These are phyloP conservation scores for Auricularia cornea DNA, from an alignment of 768 basidiomycete genomes.

Conservation along the genomic window DNA sequence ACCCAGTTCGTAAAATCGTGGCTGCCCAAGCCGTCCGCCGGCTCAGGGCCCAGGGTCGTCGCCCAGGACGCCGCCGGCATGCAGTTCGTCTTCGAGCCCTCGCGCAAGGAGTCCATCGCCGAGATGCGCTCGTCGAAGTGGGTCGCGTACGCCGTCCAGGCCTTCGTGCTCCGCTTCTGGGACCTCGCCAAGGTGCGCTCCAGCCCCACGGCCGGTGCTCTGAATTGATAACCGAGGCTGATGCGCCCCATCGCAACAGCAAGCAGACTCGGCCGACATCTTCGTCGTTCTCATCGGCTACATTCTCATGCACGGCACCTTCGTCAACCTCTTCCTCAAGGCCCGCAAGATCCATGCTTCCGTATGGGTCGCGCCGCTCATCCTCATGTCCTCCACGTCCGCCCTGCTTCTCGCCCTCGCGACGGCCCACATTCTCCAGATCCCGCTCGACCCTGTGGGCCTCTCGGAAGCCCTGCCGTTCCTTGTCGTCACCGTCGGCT, in stretches of 20 bases:
- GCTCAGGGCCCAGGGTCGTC: neutral
- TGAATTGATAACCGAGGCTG: neutral
- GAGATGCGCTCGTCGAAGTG: slow-evolving; percentile 78
- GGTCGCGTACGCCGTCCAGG: slow-evolving; percentile 79
- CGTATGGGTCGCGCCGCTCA: slow-evolving; percentile 65
- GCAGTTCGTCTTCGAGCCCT: slow-evolving; percentile 43
- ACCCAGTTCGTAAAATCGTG: slow-evolving; percentile 37
- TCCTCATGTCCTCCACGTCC: slow-evolving; percentile 71
- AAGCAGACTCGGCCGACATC: slow-evolving; percentile 94
- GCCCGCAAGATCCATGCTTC: slow-evolving; percentile 77
- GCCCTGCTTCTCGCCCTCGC: slow-evolving; percentile 82
- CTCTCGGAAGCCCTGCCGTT: slow-evolving; percentile 95
- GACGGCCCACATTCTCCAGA: slow-evolving; percentile 60
- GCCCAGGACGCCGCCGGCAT: slow-evolving; percentile 22
- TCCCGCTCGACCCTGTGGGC: slow-evolving; percentile 87
- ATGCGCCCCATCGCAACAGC: slow-evolving; percentile 33
- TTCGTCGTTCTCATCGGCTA: slow-evolving; percentile 90
- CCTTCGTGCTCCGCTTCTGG: slow-evolving; percentile 76
- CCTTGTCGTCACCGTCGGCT: slow-evolving; percentile 94
- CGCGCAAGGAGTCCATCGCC: slow-evolving; percentile 44
- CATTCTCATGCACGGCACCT: slow-evolving; percentile 90
- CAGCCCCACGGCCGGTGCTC: neutral
- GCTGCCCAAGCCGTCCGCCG: neutral
- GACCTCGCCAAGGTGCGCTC: slow-evolving; percentile 61
- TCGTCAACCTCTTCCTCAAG: slow-evolving; percentile 82